Conservation (phyloP, 257 asterid genomes). For the Mentha longifolia region DNA sequence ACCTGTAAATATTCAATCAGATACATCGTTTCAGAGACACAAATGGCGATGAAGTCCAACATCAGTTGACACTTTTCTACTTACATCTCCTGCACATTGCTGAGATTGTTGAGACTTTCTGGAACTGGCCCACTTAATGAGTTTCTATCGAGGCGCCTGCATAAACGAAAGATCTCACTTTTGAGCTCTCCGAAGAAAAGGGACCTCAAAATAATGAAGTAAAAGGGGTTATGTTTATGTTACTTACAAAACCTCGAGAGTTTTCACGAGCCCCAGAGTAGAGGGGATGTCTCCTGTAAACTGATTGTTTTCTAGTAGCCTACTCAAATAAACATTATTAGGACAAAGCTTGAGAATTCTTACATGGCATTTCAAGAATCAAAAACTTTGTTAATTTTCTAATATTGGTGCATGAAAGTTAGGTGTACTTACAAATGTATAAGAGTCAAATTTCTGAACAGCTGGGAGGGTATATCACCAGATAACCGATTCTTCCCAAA, state of each 20-base stretch:
- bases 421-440: conserved; percentile 72
- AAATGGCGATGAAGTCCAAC: neutral
- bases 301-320: conserved; percentile 78
- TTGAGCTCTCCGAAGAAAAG: conserved; percentile 7
- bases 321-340: conserved; percentile 34
- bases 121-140: conserved; percentile 65
- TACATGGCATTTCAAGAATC: too few species aligned
- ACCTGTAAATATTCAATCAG: conserved; percentile 44
- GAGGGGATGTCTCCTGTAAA: conserved; percentile 71
- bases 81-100: conserved; percentile 72
- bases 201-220: neutral
- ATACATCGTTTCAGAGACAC: too few species aligned
- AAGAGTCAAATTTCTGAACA: conserved; percentile 65
- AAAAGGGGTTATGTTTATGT: conserved; percentile 28
- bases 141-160: conserved; percentile 82
- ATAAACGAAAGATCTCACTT: conserved; percentile 18
- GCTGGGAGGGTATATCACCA: conserved; percentile 68
- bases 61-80: conserved; percentile 23
- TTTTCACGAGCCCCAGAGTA: conserved; percentile 59
- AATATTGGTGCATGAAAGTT: too few species aligned
- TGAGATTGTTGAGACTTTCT: conserved; percentile 63
- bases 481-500: conserved; percentile 75
- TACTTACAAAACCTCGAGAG: conserved; percentile 89
- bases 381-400: too few species aligned
- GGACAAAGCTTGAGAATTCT: neutral